phyloP scores from a whole-genome alignment of 164 flowering plant genomes.

The Sedum album region DNA sequence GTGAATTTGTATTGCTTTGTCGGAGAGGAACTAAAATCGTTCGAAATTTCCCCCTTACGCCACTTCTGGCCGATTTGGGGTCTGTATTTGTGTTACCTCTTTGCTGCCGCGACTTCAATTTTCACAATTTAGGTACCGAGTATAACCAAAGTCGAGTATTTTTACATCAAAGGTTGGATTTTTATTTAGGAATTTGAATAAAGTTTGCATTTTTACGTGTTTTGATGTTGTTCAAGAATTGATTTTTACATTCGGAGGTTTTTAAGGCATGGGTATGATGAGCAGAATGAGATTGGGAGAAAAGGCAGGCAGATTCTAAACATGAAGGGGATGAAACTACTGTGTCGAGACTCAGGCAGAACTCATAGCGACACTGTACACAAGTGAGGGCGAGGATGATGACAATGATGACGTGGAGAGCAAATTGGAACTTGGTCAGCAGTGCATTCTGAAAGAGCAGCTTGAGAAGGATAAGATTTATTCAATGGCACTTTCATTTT shows the following conservation, averaged over 20 bases:
- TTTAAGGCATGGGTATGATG: not conserved
- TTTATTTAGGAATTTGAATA: not conserved
- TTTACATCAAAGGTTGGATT: not conserved
- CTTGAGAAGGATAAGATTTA: too few species aligned
- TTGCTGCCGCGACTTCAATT: too few species aligned
- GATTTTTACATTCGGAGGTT: too few species aligned
- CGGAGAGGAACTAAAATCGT: too few species aligned
- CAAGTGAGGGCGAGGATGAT: slow-evolving; percentile 11
- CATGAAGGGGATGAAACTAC: not conserved
- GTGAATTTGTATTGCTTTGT: too few species aligned
- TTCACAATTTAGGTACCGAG: too few species aligned
- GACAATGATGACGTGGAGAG: slow-evolving; percentile 36
- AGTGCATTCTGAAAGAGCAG: too few species aligned
- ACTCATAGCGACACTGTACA: not conserved
- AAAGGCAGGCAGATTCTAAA: not conserved
- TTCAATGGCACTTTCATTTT: too few species aligned
- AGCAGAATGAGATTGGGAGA: not conserved
- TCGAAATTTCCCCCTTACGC: too few species aligned
- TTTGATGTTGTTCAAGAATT: not conserved
- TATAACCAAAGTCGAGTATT: too few species aligned
- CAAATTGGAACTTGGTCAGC: slow-evolving; percentile 66
- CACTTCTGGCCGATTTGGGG: too few species aligned
- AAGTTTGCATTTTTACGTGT: not conserved
- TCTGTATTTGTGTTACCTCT: too few species aligned
- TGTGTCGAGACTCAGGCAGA: not conserved